These are phyloP conservation scores for Sarocladiaceae sp. DNA, from an alignment of 2,329 filamentous ascomycete genomes.

Conservation along the genomic window DNA sequence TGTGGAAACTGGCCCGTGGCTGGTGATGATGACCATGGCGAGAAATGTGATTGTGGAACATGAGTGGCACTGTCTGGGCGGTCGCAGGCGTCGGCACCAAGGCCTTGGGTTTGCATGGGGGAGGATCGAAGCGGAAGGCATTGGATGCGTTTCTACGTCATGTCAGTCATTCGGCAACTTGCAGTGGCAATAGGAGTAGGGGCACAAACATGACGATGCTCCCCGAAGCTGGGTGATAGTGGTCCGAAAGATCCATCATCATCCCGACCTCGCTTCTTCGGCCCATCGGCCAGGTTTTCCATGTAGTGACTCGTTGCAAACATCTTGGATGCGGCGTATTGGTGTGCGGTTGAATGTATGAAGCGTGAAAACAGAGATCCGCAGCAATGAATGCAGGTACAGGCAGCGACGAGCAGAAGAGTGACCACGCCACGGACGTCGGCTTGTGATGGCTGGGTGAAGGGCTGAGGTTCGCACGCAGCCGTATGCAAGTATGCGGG, in stretches of 20 bases:
- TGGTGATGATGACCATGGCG: constrained; percentile 26
- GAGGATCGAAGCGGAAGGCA: constrained; percentile 47
- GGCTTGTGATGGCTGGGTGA: neutral
- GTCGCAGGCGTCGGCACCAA: constrained; percentile 24
- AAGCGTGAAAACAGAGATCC: too few relatives aligned
- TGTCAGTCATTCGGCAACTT: constrained; percentile 16
- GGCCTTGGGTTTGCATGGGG: constrained; percentile 34
- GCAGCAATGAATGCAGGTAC: neutral
- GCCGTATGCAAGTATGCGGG: constrained; percentile 8
- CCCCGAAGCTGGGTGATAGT: constrained; percentile 38
- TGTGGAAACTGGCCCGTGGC: constrained; percentile 14
- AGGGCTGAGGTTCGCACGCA: constrained; percentile 2
- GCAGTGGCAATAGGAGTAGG: neutral
- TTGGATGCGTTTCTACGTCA: constrained; percentile 48
- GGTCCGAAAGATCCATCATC: constrained; percentile 39
- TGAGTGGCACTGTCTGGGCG: constrained; percentile 31
- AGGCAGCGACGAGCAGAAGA: too few relatives aligned
- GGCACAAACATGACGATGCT: constrained; percentile 45
- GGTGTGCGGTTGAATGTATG: too few relatives aligned
- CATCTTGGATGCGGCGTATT: too few relatives aligned
- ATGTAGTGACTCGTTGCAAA: constrained; percentile 29
- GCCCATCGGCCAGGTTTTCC: constrained; percentile 27
- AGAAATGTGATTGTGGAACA: constrained; percentile 24
- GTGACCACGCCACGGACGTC: neutral
- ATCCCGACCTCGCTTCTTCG: constrained; percentile 42